Evolutionary conservation across 192 early-diverging fungal species (phyloP), one percentile per base, ranked within the genome.

Genomic region (Fimicolochytrium jonesii): DNA sequence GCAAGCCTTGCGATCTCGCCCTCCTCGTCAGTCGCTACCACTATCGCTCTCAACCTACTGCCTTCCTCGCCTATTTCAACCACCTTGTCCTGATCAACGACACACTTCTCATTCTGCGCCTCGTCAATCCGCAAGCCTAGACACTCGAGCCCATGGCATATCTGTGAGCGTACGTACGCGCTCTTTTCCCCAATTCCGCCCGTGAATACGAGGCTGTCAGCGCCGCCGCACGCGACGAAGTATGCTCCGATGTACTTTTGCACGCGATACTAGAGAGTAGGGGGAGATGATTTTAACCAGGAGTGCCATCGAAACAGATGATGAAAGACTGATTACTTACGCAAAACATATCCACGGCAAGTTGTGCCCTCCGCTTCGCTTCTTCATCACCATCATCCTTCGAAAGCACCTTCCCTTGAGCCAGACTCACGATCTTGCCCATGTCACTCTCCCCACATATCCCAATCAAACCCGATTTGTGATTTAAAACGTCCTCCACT

Each of bases 171-270:
- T 11, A 74, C 55, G 23, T 69, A 44, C 13, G 22, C 34, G 28
- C 52, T 41, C 49, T 77, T 62, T 30, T 77, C 75, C 4, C 75
- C 75, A 36, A 77, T 74, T 17, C 75, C 75, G n/a, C 75, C 75
- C 0, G 71, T 70, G 42, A 77, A 77, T 0, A 77, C 33, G 39
- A 77, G 51, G 9, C 61, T 68, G 33, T 70, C 61, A 0, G 54
- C 58, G 5, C 70, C 70, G 53, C 54, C 39, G 17, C 74, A 33
- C 30, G 59, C 64, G 17, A 71, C 56, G 42, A 59, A 55, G 47
- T 77, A 77, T 3, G 61, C 36, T 13, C 75, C 75, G 41, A 77
- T 57, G 41, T 71, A 77, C 25, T 74, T 74, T 42, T 61, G 55
- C 15, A 77, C 61, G 1, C 75, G 74, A 37, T 77, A 67, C 66